phyloP scores from a whole-genome alignment of 78 protist genomes.

The Dictyostelium intermedium region DNA sequence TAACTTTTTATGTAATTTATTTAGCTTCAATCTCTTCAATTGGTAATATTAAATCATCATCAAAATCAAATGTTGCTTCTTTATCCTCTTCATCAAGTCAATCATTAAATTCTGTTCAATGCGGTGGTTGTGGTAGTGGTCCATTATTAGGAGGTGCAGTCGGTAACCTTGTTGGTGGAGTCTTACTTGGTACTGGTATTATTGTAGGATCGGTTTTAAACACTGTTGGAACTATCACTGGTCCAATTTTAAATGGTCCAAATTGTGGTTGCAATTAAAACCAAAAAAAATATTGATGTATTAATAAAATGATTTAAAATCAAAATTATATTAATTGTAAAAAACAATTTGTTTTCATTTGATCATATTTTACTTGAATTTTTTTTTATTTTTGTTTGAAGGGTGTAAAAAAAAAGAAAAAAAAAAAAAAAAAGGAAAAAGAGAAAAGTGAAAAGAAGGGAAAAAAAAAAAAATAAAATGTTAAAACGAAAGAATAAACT shows the following conservation, averaged over 20 bases:
- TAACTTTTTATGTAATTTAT: no score
- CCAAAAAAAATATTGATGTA: no score
- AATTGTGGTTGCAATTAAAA: background rate
- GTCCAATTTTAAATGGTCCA: background rate
- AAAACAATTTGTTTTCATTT: no score
- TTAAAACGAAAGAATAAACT: no score
- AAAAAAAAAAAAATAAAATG: no score
- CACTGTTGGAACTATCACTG: background rate
- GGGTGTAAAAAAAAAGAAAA: no score
- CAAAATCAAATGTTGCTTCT: background rate
- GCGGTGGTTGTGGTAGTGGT: background rate
- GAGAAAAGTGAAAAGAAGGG: no score
- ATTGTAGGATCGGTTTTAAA: background rate
- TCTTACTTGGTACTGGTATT: background rate
- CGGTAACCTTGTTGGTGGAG: background rate
- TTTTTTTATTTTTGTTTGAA: no score
- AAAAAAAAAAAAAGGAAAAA: no score
- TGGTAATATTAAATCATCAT: background rate
- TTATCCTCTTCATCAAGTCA: background rate
- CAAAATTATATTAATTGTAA: no score
- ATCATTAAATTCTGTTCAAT: background rate
- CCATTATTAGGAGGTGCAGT: background rate
- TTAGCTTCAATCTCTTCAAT: background rate
- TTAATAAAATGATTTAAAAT: no score
- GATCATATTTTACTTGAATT: no score